phyloP scores from a whole-genome alignment of 495 filamentous ascomycete species.

The Annulohypoxylon stygium region DNA sequence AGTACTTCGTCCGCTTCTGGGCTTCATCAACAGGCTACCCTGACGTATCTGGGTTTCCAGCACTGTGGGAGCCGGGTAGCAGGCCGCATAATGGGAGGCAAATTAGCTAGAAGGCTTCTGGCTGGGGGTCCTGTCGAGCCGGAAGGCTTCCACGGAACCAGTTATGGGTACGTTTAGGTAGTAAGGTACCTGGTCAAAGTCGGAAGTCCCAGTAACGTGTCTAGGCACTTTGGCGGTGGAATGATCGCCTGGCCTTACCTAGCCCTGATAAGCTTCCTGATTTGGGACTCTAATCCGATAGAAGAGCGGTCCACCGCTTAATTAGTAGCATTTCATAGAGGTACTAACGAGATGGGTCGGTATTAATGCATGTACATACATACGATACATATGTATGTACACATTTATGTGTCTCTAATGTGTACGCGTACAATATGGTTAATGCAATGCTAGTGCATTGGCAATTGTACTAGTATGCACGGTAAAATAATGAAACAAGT shows the following conservation, averaged over 20 bases:
- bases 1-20: conserved; percentile 33
- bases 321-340: conserved; percentile 33
- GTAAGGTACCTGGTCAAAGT: conserved; percentile 46
- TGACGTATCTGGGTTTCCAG: conserved; percentile 46
- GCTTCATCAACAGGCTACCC: conserved; percentile 27
- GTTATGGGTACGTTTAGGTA: conserved; percentile 49
- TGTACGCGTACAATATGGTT: conserved; percentile 17
- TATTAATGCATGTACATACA: conserved; percentile 19
- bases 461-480: conserved; percentile 39
- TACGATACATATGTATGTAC: conserved; percentile 4
- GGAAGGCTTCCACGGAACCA: conserved; percentile 49
- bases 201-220: conserved; percentile 40
- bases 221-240: conserved; percentile 47
- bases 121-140: conserved; percentile 46
- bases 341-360: conserved; percentile 36
- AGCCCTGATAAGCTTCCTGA: conserved; percentile 47
- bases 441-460: conserved; percentile 43
- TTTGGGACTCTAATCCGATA: conserved; percentile 47
- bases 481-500: conserved; percentile 49
- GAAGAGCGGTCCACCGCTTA: conserved; percentile 40
- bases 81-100: conserved; percentile 49
- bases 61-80: conserved; percentile 47
- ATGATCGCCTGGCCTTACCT: conserved; percentile 41
- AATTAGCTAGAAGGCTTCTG: conserved; percentile 38
- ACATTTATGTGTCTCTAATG: no score